phyloP scores from a whole-genome alignment of 1,139 yeast genomes.

The Sugiyamaella xylanicola region DNA sequence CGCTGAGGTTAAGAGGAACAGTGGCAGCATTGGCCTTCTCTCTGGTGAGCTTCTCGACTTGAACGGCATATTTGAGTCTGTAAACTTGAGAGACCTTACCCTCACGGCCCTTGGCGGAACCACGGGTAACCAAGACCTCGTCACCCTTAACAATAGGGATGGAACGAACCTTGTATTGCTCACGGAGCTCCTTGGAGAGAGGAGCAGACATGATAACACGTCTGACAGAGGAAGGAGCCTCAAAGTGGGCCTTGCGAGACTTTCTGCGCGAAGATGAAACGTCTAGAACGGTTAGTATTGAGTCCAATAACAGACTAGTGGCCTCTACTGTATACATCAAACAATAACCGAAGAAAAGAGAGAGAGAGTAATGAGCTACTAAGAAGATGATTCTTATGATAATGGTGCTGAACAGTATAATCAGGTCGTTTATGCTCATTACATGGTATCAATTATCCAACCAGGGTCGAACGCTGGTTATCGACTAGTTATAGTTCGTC shows the following conservation, averaged over 20 bases:
- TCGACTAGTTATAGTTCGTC: too few relatives aligned
- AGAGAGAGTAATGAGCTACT: too few relatives aligned
- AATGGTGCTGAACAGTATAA: too few relatives aligned
- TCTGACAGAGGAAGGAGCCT: slow-evolving; percentile 95
- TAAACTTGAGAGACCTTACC: slow-evolving; percentile 97
- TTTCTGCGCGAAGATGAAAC: slow-evolving; percentile 99
- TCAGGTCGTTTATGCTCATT: too few relatives aligned
- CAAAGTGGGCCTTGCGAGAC: slow-evolving; percentile 99
- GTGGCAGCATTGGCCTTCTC: slow-evolving; percentile 99
- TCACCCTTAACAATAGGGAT: slow-evolving; percentile 99
- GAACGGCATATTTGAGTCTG: slow-evolving; percentile 98
- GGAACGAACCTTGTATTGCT: slow-evolving; percentile 93
- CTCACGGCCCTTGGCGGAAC: slow-evolving; percentile 99
- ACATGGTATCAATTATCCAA: too few relatives aligned
- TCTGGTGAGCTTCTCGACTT: slow-evolving; percentile 95
- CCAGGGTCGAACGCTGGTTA: too few relatives aligned
- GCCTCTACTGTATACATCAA: too few relatives aligned
- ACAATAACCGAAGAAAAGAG: not conserved
- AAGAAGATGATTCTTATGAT: too few relatives aligned
- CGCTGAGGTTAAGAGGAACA: slow-evolving; percentile 96
- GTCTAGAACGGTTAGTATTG: slow-evolving; percentile 39
- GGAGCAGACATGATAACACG: slow-evolving; percentile 98
- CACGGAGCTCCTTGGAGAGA: slow-evolving; percentile 98
- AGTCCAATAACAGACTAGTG: too few relatives aligned
- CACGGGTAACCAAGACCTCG: slow-evolving; percentile 94